Base-by-base conservation (phyloP, 2,329 filamentous ascomycete species). In the Aspergillus sp. region DNA sequence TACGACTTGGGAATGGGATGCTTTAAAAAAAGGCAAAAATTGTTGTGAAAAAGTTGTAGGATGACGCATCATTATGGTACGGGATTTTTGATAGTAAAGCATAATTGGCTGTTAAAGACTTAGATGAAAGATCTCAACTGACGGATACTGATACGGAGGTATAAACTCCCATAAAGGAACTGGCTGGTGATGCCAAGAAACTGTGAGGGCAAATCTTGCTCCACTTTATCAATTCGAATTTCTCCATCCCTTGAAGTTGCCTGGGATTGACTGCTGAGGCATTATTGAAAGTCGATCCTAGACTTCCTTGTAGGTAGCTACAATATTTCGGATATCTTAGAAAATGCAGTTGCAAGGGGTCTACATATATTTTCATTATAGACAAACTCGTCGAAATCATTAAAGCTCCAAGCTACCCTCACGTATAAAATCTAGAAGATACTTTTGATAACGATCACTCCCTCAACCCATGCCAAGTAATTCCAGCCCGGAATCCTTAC, bases 371-470 rank as follows among this genome's bases (percentile, higher is more conserved):
- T 31, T 31, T 50, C 45, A 52, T 14, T 39, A 33, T 50, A 52
- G 49, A 51, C 49, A 45, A 47, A 55, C 60, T 62, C 62, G 60
- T 64, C 66, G 68, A 66, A 62, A 59, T 66, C 69, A 71, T 71
- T 70, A 71, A 65, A 67, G 51, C 45, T 48, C 41, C 40, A 54
- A 58, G 56, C 56, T 58, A 55, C 52, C 50, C 46, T 58, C 56
- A 50, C 51, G 52, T 55, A 66, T 70, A 62, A 70, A 66, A 65
- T 70, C 66, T 68, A 68, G 62, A 55, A 57, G 33, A 53, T 58
- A 58, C 64, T 58, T 52, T 62, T 61, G 62, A 63, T 69, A 69
- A 68, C 69, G 69, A 68, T 71, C 62, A 63, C 60, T 27, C 47
- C 54, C 47, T 47, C 40, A 46, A 45, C 24, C 31, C 15, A 39